Evolutionary conservation across 164 flowering plant genomes (phyloP), one percentile per base, ranked within the genome.

Genomic region (Euptelea pleiosperma): DNA sequence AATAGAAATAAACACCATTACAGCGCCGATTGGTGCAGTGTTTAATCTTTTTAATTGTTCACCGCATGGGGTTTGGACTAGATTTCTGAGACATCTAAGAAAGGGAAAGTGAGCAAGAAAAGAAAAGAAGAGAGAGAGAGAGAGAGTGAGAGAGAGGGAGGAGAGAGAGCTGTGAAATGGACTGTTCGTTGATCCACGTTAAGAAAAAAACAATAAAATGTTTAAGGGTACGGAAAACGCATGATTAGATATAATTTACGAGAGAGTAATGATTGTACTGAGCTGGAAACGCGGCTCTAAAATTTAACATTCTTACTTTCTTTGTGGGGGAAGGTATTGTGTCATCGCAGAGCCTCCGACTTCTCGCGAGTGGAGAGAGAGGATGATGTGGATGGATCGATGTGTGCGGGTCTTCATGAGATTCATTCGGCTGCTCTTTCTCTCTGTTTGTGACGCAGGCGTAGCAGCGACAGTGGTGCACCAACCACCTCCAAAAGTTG

Each of bases 341-440:
- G n/a, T n/a, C n/a, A n/a, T n/a, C n/a, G n/a, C n/a, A n/a, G n/a
- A n/a, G n/a, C n/a, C n/a, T n/a, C n/a, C n/a, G n/a, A n/a, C n/a
- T n/a, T n/a, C n/a, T n/a, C n/a, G n/a, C n/a, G n/a, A n/a, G 43
- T 60, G 61, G 10, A 10, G 6, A 8, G 16, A 24, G 28, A 10
- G 66, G 52, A 44, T 60, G 66, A 48, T 48, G 33, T 26, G 26
- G 52, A 26, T 48, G 14, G 12, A 42, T 42, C 45, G 18, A n/a
- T 6, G 45, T n/a, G 4, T 19, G 45, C 7, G 45, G 22, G 45
- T 42, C 0, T 18, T 42, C 45, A 42, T 42, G 45, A 42, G 24
- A 4, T 42, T 42, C 45, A 42, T 19, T 42, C 45, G 45, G 45
- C 45, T 18, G 24, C 45, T 42, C 22, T 42, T 9, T 42, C 9